Conservation (phyloP, 352 stramenopile genomes). For the Sclerospora graminicola region DNA sequence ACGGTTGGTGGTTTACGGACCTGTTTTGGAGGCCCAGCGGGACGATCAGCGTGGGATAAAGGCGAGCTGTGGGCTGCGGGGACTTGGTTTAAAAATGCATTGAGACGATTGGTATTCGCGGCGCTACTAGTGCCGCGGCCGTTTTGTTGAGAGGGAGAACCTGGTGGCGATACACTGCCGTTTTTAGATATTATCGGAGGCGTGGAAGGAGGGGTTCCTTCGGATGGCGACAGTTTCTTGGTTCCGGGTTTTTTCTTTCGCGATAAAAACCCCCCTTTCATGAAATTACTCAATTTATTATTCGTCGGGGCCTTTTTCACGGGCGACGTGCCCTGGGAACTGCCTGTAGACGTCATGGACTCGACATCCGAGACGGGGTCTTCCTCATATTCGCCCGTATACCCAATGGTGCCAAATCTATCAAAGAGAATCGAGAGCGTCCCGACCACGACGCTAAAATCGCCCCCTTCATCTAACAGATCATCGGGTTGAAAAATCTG, state of each 20-base stretch:
- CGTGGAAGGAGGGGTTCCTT: conserved; percentile 47
- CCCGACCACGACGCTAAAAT: conserved; percentile 49
- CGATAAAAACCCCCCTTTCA: conserved; percentile 67
- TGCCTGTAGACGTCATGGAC: conserved; percentile 50
- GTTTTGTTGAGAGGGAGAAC: conserved; percentile 21
- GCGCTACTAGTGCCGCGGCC: conserved; percentile 35
- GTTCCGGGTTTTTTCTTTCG: conserved; percentile 50
- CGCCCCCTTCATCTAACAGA: conserved; percentile 48
- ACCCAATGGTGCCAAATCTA: conserved; percentile 57
- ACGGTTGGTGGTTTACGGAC: conserved; percentile 14
- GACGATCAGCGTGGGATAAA: conserved; percentile 46
- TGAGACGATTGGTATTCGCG: conserved; percentile 47
- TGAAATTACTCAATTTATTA: conserved; percentile 71
- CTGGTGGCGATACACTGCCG: conserved; percentile 20
- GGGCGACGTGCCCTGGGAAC: conserved; percentile 39
- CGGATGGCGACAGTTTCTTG: conserved; percentile 27
- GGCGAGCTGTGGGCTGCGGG: conserved; percentile 42
- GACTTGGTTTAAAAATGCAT: conserved; percentile 71
- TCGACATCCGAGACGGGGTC: conserved; percentile 66
- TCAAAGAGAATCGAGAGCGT: conserved; percentile 83
- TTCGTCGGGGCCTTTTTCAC: conserved; percentile 51
- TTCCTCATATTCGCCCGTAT: conserved; percentile 41
- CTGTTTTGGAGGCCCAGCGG: conserved; percentile 45
- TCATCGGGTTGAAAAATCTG: conserved; percentile 79
- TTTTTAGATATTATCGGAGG: conserved; percentile 36